Base-by-base conservation (phyloP, 2,329 filamentous ascomycete species). In the Rhynchosporium secalis region DNA sequence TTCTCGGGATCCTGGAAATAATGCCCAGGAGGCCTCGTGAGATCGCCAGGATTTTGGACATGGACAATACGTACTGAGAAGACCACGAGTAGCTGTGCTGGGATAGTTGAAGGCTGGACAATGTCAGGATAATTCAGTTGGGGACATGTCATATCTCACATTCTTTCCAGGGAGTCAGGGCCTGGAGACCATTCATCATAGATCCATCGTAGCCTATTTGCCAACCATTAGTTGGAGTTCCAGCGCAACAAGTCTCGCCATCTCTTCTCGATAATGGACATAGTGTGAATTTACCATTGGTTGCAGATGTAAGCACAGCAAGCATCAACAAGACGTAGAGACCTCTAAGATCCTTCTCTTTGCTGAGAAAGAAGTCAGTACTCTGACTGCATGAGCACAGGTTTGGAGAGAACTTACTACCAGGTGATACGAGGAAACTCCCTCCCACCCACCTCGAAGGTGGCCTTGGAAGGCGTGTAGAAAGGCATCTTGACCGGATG, bases 321-420 rank as follows among this genome's bases (percentile, higher is more conserved):
- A 74, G 70, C 60, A 73, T 69, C 57, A 74, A 66, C 55, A 80
- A 81, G 66, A 84, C 74, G 75, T 84, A 85, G 8, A 85, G 76
- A 74, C 80, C 80, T 70, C 83, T 76, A 69, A 86, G 76, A 49
- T 81, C 82, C n/a, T 82, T 79, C 33, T 85, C 81, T 66, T 77
- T 80, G 55, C 70, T 36, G 33, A 36, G 33, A 36, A 1, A 36
- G 33, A 10, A 5, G 3, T 36, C 33, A 36, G 33, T 36, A 36
- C 5, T 10, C 33, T 6, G 33, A 36, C 9, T 36, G 5, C 33
- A 5, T 5, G 33, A 36, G 33, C 33, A 36, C 9, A 20, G 20
- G 33, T 6, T 36, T 36, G 33, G 33, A 10, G 1, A 10, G 6
- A 36, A 36, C 33, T 36, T 36, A 36, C 33, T 36, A 36, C 33